phyloP scores from a whole-genome alignment of 331 rosid genomes.

The Quercus tomentella region DNA sequence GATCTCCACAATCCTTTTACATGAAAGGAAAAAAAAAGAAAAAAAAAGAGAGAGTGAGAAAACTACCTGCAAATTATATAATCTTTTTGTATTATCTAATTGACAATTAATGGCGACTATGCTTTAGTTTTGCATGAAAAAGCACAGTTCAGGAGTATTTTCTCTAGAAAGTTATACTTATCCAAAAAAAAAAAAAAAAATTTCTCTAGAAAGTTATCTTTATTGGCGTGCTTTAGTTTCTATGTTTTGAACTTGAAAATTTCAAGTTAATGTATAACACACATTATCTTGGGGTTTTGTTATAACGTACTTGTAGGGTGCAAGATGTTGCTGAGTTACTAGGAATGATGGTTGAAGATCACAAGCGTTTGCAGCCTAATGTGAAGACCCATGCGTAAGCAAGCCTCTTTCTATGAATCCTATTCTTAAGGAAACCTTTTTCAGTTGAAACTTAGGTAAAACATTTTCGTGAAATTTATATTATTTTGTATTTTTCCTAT shows the following conservation, averaged over 20 bases:
- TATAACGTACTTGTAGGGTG: conserved; percentile 42
- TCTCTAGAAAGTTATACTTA: background rate
- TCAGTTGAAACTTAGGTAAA: background rate
- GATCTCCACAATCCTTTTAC: background rate
- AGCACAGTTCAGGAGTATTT: background rate
- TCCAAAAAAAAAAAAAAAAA: too few relatives aligned
- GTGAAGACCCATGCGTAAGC: conserved; percentile 86
- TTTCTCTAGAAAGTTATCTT: background rate
- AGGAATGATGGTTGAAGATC: conserved; percentile 94
- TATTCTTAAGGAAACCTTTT: background rate
- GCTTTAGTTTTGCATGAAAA: background rate
- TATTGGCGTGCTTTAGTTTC: background rate
- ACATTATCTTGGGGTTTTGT: conserved; percentile 11
- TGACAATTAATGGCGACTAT: background rate
- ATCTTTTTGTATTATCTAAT: background rate
- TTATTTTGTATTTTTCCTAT: background rate
- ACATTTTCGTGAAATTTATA: background rate
- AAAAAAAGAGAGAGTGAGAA: too few relatives aligned
- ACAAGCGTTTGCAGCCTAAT: conserved; percentile 91
- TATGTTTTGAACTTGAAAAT: background rate
- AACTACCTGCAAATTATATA: background rate
- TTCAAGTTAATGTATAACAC: background rate
- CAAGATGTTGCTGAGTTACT: conserved; percentile 98
- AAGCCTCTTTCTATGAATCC: background rate
- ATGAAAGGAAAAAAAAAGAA: background rate